Evolutionary conservation across 2,329 filamentous ascomycete species (phyloP).

Genomic region (Fonsecaea monophora): DNA sequence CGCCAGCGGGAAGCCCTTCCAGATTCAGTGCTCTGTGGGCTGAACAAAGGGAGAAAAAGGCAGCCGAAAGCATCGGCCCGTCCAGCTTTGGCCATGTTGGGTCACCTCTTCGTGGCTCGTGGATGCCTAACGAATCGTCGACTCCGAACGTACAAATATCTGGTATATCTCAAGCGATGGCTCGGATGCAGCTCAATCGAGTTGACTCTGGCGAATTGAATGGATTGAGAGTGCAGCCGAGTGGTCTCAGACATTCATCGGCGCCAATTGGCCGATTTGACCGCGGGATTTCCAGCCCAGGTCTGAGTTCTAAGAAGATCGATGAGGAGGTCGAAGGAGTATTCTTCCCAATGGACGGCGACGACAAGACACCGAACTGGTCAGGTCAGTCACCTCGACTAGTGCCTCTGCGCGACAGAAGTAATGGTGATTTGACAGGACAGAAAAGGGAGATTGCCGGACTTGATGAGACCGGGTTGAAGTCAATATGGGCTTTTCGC

Average conservation of each 20-base stretch:
- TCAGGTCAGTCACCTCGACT: constrained; percentile 33
- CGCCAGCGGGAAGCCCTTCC: constrained; percentile 63
- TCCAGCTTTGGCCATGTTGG: constrained; percentile 67
- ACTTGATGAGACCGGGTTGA: constrained; percentile 24
- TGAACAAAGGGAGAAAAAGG: constrained; percentile 58
- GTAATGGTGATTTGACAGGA: constrained; percentile 27
- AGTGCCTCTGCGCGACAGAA: constrained; percentile 32
- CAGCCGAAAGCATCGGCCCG: constrained; percentile 54
- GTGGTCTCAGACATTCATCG: constrained; percentile 48
- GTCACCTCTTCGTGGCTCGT: constrained; percentile 69
- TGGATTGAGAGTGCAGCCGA: constrained; percentile 24
- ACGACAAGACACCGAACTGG: constrained; percentile 48
- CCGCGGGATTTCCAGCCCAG: constrained; percentile 54
- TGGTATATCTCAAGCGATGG: constrained; percentile 41
- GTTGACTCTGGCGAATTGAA: constrained; percentile 44
- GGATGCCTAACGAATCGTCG: constrained; percentile 41
- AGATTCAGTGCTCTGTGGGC: constrained; percentile 67
- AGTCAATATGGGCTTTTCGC: constrained; percentile 33
- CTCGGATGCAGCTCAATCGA: constrained; percentile 49
- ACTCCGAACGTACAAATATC: constrained; percentile 35
- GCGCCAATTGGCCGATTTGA: constrained; percentile 47
- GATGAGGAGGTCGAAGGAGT: constrained; percentile 55
- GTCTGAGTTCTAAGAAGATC: constrained; percentile 55
- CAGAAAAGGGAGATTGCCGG: constrained; percentile 23
- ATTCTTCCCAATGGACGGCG: constrained; percentile 60